Base-by-base conservation (phyloP, 257 asterid species). In the Misopates orontium region DNA sequence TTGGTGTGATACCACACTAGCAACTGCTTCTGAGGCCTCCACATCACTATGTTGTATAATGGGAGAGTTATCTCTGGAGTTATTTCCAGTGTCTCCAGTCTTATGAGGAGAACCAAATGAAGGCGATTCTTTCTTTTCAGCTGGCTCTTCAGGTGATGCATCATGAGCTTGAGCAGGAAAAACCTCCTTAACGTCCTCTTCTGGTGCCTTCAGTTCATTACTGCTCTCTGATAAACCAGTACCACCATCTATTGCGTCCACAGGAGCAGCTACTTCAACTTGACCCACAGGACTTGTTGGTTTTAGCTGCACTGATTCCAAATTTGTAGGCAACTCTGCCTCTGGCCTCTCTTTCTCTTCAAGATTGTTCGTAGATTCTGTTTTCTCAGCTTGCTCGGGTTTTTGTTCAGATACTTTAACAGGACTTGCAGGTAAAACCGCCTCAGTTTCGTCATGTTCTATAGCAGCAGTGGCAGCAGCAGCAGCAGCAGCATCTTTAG, bases 81-180 rank as follows among this genome's bases (percentile, higher is more conserved):
- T 64, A 44, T 83, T 89, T 68, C 73, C 84, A 45, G 78, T 55
- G 71, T 70, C 73, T 56, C 68, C 79, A 66, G 70, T 66, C 67
- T 77, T 75, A 65, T 44, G 66, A 69, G 84, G 78, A 76, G 80
- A 60, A 73, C 73, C 87, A 40, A 85, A 79, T 63, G 56, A 75
- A 56, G 80, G 60, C 48, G 77, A 70, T 51, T 75, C 88, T 74
- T 56, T 77, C 53, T 58, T 82, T 71, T 75, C 85, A 62, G 62
- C 63, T 67, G 66, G 79, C 31, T 59, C 56, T 57, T 73, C 75
- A 40, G 72, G 68, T 54, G 83, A 71, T 54, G 42, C 80, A 66
- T 79, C 80, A 55, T 22, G 78, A 58, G 56, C 67, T 78, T 84
- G 80, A 70, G 66, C 62, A 48, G 82, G 50, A 73, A 78, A 49